Conservation (phyloP, 805 yeast species). For the Schizosaccharomyces japonicus region DNA sequence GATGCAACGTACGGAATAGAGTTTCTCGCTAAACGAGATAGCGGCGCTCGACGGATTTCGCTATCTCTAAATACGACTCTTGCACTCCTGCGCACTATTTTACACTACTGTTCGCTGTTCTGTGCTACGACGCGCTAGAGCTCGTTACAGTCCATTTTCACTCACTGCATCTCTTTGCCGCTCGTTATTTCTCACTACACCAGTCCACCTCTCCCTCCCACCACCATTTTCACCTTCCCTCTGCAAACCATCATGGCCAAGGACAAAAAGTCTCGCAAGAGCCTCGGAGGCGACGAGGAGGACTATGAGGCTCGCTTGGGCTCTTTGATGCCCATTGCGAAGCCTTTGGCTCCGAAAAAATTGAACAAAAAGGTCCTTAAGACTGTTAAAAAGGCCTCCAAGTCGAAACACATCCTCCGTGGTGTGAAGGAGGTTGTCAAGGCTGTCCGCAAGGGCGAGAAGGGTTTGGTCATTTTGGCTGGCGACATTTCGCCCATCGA, state of each 20-base stretch:
- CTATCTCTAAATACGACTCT: too few relatives aligned
- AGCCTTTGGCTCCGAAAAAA: slow-evolving; percentile 88
- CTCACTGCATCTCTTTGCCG: too few relatives aligned
- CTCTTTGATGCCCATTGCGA: slow-evolving; percentile 75
- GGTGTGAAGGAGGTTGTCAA: slow-evolving; percentile 98
- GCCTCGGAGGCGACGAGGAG: slow-evolving; percentile 24
- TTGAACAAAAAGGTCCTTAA: slow-evolving; percentile 84
- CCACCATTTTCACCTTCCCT: too few relatives aligned
- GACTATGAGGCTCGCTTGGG: slow-evolving; percentile 83
- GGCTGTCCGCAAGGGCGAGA: slow-evolving; percentile 92
- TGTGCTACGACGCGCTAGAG: too few relatives aligned
- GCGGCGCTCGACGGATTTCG: too few relatives aligned
- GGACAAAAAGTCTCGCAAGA: neutral
- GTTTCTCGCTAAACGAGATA: too few relatives aligned
- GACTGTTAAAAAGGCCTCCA: slow-evolving; percentile 84
- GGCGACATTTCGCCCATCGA: slow-evolving; percentile 97
- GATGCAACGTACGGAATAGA: too few relatives aligned
- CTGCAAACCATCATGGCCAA: slow-evolving; percentile 1
- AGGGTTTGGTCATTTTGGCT: slow-evolving; percentile 86
- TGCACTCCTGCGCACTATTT: too few relatives aligned
- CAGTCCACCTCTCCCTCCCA: too few relatives aligned
- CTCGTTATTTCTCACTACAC: too few relatives aligned
- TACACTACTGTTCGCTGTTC: too few relatives aligned
- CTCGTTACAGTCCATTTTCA: too few relatives aligned
- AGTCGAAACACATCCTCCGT: slow-evolving; percentile 92